These are phyloP conservation scores for Globisporangium perplexum DNA, from an alignment of 352 stramenopile species.

Conservation along the genomic window DNA sequence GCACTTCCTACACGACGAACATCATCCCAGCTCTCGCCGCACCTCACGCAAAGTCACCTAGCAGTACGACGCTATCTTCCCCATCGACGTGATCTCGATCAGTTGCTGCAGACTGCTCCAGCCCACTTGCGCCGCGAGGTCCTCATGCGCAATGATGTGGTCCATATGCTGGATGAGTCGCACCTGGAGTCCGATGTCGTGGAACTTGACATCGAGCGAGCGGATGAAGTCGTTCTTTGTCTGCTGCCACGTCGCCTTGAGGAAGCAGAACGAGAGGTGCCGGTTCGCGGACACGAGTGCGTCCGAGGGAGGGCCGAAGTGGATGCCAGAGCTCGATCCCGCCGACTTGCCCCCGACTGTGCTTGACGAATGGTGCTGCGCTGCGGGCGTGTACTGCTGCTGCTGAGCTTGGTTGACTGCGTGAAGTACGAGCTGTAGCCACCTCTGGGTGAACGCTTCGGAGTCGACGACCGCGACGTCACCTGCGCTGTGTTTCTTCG, in stretches of 20 bases:
- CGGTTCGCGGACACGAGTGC: conserved; percentile 20
- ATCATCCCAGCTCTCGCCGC: conserved; percentile 6
- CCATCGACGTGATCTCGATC: conserved; percentile 27
- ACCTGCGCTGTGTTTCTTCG: neutral
- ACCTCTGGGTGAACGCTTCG: conserved; percentile 22
- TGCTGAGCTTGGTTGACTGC: conserved; percentile 33
- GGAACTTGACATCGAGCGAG: conserved; percentile 25
- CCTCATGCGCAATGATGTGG: conserved; percentile 8
- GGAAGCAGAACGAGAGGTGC: conserved; percentile 26
- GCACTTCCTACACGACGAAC: conserved; percentile 35
- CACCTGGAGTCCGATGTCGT: conserved; percentile 38
- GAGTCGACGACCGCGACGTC: conserved; percentile 8
- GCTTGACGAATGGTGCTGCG: conserved; percentile 1
- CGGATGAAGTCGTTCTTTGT: conserved; percentile 40
- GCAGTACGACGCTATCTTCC: neutral
- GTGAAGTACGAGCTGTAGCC: conserved; percentile 24
- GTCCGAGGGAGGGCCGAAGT: conserved; percentile 30
- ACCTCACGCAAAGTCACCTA: conserved; percentile 3
- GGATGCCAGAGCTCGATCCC: conserved; percentile 12
- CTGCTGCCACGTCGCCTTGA: conserved; percentile 32
- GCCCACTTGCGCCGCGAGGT: conserved; percentile 6
- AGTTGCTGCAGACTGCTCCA: conserved; percentile 38
- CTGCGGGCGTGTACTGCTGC: conserved; percentile 17
- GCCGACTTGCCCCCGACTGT: neutral
- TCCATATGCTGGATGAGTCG: conserved; percentile 47